A percentile compares a stretch with the other conserved stretches of the same genome.
Evolutionary conservation across 192 early-diverging fungal genomes (phyloP).

Genomic region (Diversispora epigaea): DNA sequence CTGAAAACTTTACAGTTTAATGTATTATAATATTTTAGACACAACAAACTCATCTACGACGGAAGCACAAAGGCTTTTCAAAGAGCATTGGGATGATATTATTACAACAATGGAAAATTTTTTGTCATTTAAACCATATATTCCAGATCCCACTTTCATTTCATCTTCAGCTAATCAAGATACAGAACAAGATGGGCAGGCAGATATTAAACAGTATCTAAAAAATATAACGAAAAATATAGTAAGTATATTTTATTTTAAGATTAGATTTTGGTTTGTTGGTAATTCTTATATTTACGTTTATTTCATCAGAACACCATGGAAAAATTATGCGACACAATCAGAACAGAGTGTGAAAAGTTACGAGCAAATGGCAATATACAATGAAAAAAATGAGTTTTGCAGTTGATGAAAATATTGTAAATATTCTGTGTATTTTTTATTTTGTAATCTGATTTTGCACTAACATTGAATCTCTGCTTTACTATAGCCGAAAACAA

Average conservation of each 20-base stretch:
- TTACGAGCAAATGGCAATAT: too few relatives aligned
- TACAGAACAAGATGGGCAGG: conserved; percentile 19
- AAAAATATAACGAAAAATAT: conserved; percentile 15
- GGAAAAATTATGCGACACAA: conserved; percentile 9
- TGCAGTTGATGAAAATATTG: conserved; percentile 25
- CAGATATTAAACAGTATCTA: conserved; percentile 18
- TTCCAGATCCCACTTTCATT: not conserved
- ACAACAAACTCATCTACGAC: conserved; percentile 6
- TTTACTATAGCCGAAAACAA: conserved; percentile 18
- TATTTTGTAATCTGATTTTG: not conserved
- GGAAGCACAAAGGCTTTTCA: conserved; percentile 16
- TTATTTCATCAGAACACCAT: conserved; percentile 10
- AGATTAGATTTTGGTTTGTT: conserved; percentile 18
- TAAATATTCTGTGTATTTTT: conserved; percentile 16
- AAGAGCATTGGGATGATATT: not conserved
- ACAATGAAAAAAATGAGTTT: conserved; percentile 1
- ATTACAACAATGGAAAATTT: conserved; percentile 7
- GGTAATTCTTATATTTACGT: conserved; percentile 13
- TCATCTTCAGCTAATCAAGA: conserved; percentile 16
- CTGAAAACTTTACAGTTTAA: conserved; percentile 8
- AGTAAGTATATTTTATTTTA: not conserved
- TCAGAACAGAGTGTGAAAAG: too few relatives aligned
- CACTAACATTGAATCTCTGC: not conserved
- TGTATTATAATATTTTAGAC: conserved; percentile 20
- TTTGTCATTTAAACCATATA: not conserved